Evolutionary conservation across 805 yeast genomes (phyloP).

Genomic region (Yamadazyma nakazawae): DNA sequence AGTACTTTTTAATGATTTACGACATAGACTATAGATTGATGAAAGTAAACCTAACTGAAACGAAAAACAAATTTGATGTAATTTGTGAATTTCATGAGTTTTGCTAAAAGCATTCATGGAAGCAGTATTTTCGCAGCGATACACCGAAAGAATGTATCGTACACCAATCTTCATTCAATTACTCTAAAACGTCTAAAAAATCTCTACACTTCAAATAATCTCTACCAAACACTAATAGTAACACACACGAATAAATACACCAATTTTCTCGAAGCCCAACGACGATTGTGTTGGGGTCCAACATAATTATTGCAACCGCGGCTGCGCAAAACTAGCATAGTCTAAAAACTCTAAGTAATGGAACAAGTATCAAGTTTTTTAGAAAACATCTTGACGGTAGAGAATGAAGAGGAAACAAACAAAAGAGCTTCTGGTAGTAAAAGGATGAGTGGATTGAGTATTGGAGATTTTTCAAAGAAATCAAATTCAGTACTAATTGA

Average conservation of each 20-base stretch:
- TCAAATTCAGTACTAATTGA: conserved; percentile 46
- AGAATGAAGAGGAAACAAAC: conserved; percentile 13
- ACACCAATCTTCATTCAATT: no score
- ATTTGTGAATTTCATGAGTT: not conserved
- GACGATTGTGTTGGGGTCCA: not conserved
- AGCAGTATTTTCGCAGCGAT: no score
- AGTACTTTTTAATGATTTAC: conserved; percentile 5
- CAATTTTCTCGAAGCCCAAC: not conserved
- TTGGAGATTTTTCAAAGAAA: conserved; percentile 1
- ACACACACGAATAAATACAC: not conserved
- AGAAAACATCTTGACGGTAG: conserved; percentile 33
- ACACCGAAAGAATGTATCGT: no score
- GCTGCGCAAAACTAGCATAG: not conserved
- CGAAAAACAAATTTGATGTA: not conserved
- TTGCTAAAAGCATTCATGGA: no score
- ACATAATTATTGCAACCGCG: not conserved
- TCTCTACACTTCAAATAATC: no score
- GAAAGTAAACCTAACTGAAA: no score
- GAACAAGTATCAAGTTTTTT: conserved; percentile 37
- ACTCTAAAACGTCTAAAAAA: no score
- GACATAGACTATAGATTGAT: not conserved
- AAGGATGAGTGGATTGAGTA: conserved; percentile 1
- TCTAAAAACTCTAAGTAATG: conserved; percentile 18
- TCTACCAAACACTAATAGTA: not conserved
- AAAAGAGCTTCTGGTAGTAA: not conserved